Evolutionary conservation across 306 rosid species (phyloP), one percentile per base, ranked within the genome.

Genomic region (Vigna nakashimae): DNA sequence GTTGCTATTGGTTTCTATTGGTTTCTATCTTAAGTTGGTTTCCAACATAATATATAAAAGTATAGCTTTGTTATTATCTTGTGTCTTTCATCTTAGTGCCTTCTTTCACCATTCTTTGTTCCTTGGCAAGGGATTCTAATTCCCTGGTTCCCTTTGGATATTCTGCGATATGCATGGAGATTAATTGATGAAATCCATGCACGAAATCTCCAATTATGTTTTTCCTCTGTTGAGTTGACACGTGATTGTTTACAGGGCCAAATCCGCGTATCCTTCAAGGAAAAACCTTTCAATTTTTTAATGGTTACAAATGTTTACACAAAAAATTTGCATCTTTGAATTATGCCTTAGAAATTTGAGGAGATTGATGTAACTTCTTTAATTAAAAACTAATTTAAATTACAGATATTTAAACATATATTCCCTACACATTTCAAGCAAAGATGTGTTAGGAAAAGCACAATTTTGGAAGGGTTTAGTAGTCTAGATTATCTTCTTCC

Each of bases 131-230:
- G 38, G 22, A 52, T 71, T 26, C 24, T 15, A 26, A 32, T 55
- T 82, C 17, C 30, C 16, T 12, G 28, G 48, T 20, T 73, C 24
- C 40, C 14, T 65, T 51, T 38, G 76, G 34, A 82, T 82, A 55
- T 72, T 72, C 69, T 18, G 17, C 52, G 4, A 52, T 42, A 63
- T 4, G 62, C 34, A 28, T 32, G 26, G 40, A 82, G 30, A 57
- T 59, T 42, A 5, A 2, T 42, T 63, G 66, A 76, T 45, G 43
- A 80, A 65, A 51, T 49, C 67, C n/a, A 66, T 17, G 71, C 53
- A 24, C 36, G 30, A 55, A 32, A 64, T 43, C 72, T 9, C n/a
- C 48, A 72, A 64, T 8, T 4, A 46, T 70, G 38, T 12, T 70
- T 56, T 64, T 36, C 26, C 26, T 52, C 20, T 28, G 40, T 55